Evolutionary conservation across 768 basidiomycete genomes (phyloP).

Genomic region (Trametopsis cervina): DNA sequence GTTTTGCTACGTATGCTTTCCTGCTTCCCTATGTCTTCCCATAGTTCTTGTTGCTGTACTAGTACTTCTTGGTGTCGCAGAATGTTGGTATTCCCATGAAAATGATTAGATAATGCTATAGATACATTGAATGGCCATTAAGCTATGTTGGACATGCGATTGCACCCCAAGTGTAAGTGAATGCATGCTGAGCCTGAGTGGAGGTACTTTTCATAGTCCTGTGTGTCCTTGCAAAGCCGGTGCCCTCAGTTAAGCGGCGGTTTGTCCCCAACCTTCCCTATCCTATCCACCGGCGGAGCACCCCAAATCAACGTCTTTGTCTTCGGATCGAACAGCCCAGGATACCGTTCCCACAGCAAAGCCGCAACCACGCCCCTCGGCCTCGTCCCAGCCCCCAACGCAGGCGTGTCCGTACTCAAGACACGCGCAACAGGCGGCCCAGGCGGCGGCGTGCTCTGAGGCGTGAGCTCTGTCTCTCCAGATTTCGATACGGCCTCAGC

Average conservation of each 20-base stretch:
- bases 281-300: constrained; percentile 60
- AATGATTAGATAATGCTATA: neutral
- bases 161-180: too few relatives aligned
- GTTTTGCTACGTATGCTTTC: too few relatives aligned
- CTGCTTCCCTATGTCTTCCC: neutral
- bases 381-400: neutral
- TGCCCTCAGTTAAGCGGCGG: constrained; percentile 4
- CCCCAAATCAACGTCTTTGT: constrained; percentile 65
- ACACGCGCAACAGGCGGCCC: neutral
- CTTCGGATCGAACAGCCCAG: constrained; percentile 50
- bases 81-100: neutral
- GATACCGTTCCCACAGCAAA: constrained; percentile 38
- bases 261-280: constrained; percentile 39
- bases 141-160: too few relatives aligned
- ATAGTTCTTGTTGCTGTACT: neutral
- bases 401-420: neutral
- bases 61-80: neutral
- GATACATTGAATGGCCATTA: too few relatives aligned
- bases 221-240: too few relatives aligned
- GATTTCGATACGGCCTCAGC: constrained; percentile 14
- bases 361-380: constrained; percentile 40
- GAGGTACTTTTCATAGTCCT: constrained; percentile 2
- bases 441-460: neutral
- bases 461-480: constrained; percentile 21
- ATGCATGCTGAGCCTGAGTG: too few relatives aligned